Conservation (phyloP, 257 asterid species). For the Solanum pimpinellifolium region DNA sequence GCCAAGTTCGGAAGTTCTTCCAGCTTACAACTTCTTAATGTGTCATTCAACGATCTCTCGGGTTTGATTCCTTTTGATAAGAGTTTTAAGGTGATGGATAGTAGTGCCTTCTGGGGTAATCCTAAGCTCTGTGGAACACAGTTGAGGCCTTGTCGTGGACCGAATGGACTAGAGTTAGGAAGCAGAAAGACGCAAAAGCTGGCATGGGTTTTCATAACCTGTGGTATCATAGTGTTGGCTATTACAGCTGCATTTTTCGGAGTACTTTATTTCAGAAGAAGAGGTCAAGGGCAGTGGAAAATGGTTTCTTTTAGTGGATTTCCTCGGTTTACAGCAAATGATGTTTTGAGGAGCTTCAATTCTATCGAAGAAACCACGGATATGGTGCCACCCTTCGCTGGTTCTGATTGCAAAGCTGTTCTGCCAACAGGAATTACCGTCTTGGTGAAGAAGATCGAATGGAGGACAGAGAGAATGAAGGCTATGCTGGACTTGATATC, state of each 20-base stretch:
- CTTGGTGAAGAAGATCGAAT: constrained; percentile 64
- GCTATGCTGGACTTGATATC: constrained; percentile 22
- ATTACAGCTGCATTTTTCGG: constrained; percentile 39
- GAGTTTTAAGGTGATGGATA: constrained; percentile 43
- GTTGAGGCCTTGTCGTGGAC: constrained; percentile 39
- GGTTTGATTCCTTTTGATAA: constrained; percentile 61
- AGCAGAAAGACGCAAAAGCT: constrained; percentile 63
- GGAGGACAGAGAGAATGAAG: constrained; percentile 40
- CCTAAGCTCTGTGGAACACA: constrained; percentile 78
- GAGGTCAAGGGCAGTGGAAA: constrained; percentile 50
- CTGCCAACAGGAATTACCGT: constrained; percentile 80
- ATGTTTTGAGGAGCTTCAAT: constrained; percentile 64
- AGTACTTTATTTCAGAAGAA: constrained; percentile 38
- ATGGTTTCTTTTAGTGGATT: constrained; percentile 58
- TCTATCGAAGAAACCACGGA: constrained; percentile 25
- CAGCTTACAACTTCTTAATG: constrained; percentile 50
- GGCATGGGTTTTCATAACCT: constrained; percentile 76
- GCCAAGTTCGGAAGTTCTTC: constrained; percentile 33
- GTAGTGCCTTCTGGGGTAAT: constrained; percentile 70
- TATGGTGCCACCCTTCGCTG: constrained; percentile 12
- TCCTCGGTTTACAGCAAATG: constrained; percentile 71
- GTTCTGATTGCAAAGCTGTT: constrained; percentile 53
- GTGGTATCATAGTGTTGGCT: constrained; percentile 48
- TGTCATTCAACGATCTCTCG: constrained; percentile 74
- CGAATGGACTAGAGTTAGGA: constrained; percentile 52